Percentiles rank a stretch among this genome's conserved stretches.
These are phyloP conservation scores for Bisporella sp. DNA, from an alignment of 2,329 filamentous ascomycete genomes.

Conservation along the genomic window DNA sequence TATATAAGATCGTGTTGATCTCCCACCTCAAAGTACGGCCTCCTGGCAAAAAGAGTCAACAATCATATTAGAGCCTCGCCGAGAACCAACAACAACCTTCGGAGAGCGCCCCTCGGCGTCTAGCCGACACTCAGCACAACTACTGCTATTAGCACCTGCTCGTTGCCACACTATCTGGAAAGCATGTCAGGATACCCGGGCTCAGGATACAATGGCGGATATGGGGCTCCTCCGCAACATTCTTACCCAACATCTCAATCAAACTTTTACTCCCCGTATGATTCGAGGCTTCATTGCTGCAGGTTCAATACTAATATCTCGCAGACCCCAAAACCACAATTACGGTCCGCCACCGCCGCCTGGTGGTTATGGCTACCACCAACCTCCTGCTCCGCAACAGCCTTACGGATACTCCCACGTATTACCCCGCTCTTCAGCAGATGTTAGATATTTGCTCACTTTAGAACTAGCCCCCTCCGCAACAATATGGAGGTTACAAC, in stretches of 20 bases:
- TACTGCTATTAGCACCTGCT: too few species aligned
- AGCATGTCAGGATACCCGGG: constrained; percentile 60
- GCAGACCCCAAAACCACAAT: constrained; percentile 17
- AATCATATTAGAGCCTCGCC: not conserved
- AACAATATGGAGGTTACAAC: constrained; percentile 38
- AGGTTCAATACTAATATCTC: constrained; percentile 19
- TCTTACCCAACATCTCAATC: constrained; percentile 32
- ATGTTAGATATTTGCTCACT: not conserved
- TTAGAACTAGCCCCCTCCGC: constrained; percentile 32
- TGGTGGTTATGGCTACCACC: constrained; percentile 40
- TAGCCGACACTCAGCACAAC: not conserved
- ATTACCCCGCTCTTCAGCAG: constrained; percentile 1
- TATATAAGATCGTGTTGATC: not conserved
- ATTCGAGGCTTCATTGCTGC: constrained; percentile 20
- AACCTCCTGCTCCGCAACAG: constrained; percentile 39
- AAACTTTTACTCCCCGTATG: constrained; percentile 44
- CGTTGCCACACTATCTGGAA: not conserved
- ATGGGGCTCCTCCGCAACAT: constrained; percentile 31
- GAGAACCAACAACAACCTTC: not conserved
- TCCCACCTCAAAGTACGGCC: not conserved
- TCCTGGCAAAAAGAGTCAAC: not conserved
- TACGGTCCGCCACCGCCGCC: constrained; percentile 27
- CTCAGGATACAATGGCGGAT: constrained; percentile 43
- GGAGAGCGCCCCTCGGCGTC: not conserved
- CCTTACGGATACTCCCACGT: constrained; percentile 26